These are phyloP conservation scores for Fusarium lyarnte DNA, from an alignment of 2,329 filamentous ascomycete species.

Conservation along the genomic window DNA sequence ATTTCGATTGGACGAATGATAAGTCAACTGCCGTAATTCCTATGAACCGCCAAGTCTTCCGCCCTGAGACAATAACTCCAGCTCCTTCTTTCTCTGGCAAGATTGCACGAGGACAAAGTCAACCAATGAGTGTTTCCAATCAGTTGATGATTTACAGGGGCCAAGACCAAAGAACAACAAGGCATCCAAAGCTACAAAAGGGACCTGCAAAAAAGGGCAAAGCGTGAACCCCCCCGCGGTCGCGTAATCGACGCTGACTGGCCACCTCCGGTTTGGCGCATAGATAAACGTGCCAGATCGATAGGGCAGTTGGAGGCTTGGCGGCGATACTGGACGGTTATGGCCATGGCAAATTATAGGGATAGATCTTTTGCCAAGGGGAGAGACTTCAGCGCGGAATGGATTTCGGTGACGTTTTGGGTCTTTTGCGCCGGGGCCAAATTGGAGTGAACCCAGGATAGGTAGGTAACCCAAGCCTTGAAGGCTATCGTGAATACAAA, in stretches of 20 bases:
- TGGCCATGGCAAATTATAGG: not conserved
- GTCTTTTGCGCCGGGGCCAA: constrained; percentile 11
- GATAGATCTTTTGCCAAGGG: constrained; percentile 21
- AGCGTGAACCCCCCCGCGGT: constrained; percentile 3
- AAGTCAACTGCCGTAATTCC: not conserved
- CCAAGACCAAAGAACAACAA: constrained; percentile 23
- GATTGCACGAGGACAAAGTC: constrained; percentile 15
- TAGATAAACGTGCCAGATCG: constrained; percentile 44
- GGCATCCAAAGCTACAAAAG: constrained; percentile 21
- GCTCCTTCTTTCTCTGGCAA: constrained; percentile 24
- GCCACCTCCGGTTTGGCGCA: constrained; percentile 31
- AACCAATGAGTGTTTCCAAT: constrained; percentile 17
- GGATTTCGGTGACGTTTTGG: constrained; percentile 32
- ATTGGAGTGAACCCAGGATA: constrained; percentile 3
- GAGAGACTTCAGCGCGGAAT: not conserved
- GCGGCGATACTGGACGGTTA: constrained; percentile 3
- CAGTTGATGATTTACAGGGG: constrained; percentile 9
- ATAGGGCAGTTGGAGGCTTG: constrained; percentile 37
- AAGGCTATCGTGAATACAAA: constrained; percentile 27
- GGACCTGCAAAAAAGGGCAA: constrained; percentile 44
- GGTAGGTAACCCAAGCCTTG: constrained; percentile 2
- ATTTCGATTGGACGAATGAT: constrained; percentile 18
- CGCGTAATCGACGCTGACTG: constrained; percentile 18
- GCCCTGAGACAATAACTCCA: constrained; percentile 5
- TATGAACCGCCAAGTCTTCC: not conserved